Evolutionary conservation across 1,284 basidiomycete genomes (phyloP), one percentile per base, ranked within the genome.

Genomic region (Malassezia brasiliensis): DNA sequence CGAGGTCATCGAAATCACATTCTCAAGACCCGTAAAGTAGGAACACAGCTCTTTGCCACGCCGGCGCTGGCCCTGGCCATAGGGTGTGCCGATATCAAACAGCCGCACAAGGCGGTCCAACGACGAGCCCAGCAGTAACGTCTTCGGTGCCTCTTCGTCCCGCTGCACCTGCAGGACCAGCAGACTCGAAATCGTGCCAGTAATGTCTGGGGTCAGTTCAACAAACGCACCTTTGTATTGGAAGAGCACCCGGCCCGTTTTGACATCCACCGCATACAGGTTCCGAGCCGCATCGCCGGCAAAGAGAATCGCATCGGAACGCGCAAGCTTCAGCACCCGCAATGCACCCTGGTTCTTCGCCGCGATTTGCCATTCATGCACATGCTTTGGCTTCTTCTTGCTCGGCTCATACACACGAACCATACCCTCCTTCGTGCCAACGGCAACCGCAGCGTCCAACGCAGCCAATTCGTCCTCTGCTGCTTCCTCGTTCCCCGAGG

Each of bases 391-490:
- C 19, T 41, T 47, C 15, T 34, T 34, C 15, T 45, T 44, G 1
- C n/a, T 30, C 15, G 55, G 55, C 32, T 57, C 45, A 19, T 57
- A 57, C 10, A 52, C 50, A 5, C 55, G 50, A 3, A 57, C 14
- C 7, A 52, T 8, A 9, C 55, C 55, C n/a, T 57, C 55, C 22
- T 57, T 57, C n/a, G 55, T 52, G 10, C 55, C 55, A 17, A 52
- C 55, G 7, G 35, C 32, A 12, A 57, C 40, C 25, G 50, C 34
- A 34, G 46, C 22, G 8, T n/a, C 20, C 20, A 20, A 14, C 30
- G 42, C 19, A n/a, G 6, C 20, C 25, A 20, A 8, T 30, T 50
- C 34, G 17, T 35, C 20, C 19, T 17, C n/a, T n/a, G 15, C 35
- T 19, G 20, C 25, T 17, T 36, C 37, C 17, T n/a, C 35, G 7